Evolutionary conservation across 75 land plant genomes (phyloP).

Genomic region (Larix kaempferi): DNA sequence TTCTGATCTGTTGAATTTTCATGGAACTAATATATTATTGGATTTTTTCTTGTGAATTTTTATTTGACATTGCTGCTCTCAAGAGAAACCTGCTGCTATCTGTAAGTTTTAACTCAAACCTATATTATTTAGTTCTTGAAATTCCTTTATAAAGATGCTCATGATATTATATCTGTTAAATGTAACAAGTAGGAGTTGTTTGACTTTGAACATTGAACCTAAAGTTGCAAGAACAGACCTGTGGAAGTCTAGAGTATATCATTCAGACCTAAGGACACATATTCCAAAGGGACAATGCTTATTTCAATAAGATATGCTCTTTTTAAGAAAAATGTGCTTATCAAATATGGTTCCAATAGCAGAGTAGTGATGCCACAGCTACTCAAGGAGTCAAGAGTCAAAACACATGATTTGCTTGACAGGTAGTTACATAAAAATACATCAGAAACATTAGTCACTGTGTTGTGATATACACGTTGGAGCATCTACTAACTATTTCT

Average conservation of each 20-base stretch:
- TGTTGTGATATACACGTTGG: too few species aligned
- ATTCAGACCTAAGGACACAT: background rate
- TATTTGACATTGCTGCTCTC: slow-evolving; percentile 15
- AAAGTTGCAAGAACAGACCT: background rate
- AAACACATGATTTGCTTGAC: too few species aligned
- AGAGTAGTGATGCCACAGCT: too few species aligned
- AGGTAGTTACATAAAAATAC: too few species aligned
- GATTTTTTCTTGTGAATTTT: slow-evolving; percentile 1
- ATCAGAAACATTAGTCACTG: too few species aligned
- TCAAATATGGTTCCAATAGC: too few species aligned
- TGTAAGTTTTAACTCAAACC: slow-evolving; percentile 49
- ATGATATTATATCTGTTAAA: background rate
- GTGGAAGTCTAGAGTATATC: background rate
- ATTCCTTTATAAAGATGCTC: background rate
- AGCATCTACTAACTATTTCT: too few species aligned
- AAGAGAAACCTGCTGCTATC: slow-evolving; percentile 94
- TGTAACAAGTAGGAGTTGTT: background rate
- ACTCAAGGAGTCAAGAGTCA: too few species aligned
- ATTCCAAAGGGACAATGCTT: too few species aligned
- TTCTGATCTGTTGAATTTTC: background rate
- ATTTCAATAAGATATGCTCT: too few species aligned
- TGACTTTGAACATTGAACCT: background rate
- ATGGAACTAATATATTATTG: slow-evolving; percentile 7
- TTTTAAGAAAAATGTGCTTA: too few species aligned
- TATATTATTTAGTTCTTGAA: background rate